Base-by-base conservation (phyloP, 805 yeast species). In the Zygosaccharomyces lentus region DNA sequence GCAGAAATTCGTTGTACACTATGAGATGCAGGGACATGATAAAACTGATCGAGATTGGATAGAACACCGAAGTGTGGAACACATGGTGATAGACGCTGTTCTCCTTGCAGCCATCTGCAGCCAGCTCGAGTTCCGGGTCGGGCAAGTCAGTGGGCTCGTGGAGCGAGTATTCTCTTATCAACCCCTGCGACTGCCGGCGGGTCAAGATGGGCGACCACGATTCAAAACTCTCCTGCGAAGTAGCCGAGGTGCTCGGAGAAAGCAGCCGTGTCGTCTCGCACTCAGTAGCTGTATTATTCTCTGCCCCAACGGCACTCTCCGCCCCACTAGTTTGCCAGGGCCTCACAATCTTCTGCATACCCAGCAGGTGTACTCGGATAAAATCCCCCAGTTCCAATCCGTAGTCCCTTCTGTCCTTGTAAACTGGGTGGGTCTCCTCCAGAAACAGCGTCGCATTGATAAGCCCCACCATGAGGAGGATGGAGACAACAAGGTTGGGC, bases 1-100 rank as follows among this genome's bases (percentile, higher is more conserved):
- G 84, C 35, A 80, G 55, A 44, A 80, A 75, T 57, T 79, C 83
- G 27, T 73, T 71, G 56, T 66, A 76, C 4, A 76, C 78, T 12
- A 75, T 64, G 9, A 66, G 57, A 56, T 76, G 81, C 40, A 77
- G 67, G n/a, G 78, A 66, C 52, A 73, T 57, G 19, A 70, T 56
- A 42, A 76, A 71, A 55, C 59, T 72, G 58, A 60, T 72, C 47
- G 59, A 59, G 9, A 65, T 62, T 7, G 69, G 69, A 37, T 65
- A 65, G 41, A 66, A 61, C 9, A 61, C 65, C 16, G 62, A 57
- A 19, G 68, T 62, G 9, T 58, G 58, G 8, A 65, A 50, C 12
- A 67, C 50, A 41, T 55, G 61, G 32, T 54, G 60, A 21, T 58
- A 55, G 5, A 53, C 49, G 32, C 53, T 51, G 21, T 46, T 45